These are phyloP conservation scores for Aspergillus terreus DNA, from an alignment of 2,329 filamentous ascomycete genomes.

Conservation along the genomic window DNA sequence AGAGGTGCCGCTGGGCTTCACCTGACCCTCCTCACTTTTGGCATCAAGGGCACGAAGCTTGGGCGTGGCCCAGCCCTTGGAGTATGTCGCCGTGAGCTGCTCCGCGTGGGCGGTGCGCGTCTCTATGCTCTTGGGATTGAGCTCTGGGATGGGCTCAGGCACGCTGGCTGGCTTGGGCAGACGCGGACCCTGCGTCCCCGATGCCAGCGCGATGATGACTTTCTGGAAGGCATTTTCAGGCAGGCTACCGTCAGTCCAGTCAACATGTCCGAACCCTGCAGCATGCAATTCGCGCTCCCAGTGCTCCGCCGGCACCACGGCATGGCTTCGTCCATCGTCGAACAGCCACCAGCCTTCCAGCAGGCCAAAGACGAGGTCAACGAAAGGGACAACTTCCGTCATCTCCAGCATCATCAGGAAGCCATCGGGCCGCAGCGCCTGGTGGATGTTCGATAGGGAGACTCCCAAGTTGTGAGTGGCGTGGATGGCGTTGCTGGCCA, in stretches of 20 bases:
- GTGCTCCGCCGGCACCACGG: not conserved
- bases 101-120: too few relatives aligned
- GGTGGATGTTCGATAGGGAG: slow-evolving; percentile 14
- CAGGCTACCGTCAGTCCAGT: not conserved
- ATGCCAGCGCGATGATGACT: too few relatives aligned
- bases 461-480: slow-evolving; percentile 18
- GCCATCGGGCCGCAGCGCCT: slow-evolving; percentile 26
- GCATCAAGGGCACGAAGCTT: too few relatives aligned
- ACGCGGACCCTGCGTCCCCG: too few relatives aligned
- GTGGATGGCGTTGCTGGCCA: slow-evolving; percentile 32
- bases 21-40: too few relatives aligned
- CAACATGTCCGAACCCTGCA: slow-evolving; percentile 2
- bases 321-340: slow-evolving; percentile 26
- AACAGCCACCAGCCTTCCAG: slow-evolving; percentile 42
- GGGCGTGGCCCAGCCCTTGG: too few relatives aligned
- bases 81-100: too few relatives aligned
- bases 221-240: too few relatives aligned
- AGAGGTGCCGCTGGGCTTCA: too few relatives aligned
- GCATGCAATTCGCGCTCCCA: not conserved
- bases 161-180: too few relatives aligned
- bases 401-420: slow-evolving; percentile 29
- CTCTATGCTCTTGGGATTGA: too few relatives aligned
- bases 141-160: too few relatives aligned
- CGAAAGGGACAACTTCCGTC: slow-evolving; percentile 18
- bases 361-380: slow-evolving; percentile 36